These are phyloP conservation scores for Trichosanthes truncata DNA, from an alignment of 306 rosid species.

Conservation along the genomic window DNA sequence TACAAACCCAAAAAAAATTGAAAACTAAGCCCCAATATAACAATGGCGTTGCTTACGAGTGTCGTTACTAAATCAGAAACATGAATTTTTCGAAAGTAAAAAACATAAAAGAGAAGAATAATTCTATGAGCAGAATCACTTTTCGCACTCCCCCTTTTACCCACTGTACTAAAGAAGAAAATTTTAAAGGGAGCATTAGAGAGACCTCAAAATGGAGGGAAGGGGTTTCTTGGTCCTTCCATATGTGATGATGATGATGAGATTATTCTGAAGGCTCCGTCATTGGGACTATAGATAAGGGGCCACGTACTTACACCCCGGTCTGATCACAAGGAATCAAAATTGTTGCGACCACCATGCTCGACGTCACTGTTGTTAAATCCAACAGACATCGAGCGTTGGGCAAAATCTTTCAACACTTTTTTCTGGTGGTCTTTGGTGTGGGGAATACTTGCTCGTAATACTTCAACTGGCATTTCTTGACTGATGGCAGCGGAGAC, in stretches of 20 bases:
- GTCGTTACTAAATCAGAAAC: background rate
- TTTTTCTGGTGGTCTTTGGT: constrained; percentile 72
- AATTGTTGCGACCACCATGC: constrained; percentile 32
- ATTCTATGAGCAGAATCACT: background rate
- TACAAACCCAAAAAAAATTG: background rate
- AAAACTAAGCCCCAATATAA: background rate
- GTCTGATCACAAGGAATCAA: constrained; percentile 47
- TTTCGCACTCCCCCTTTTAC: background rate
- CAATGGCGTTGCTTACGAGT: background rate
- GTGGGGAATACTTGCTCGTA: constrained; percentile 94
- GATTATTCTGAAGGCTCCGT: constrained; percentile 11
- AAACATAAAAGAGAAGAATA: background rate
- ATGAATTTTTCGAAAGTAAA: background rate
- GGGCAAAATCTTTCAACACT: constrained; percentile 62
- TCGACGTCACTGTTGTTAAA: constrained; percentile 40
- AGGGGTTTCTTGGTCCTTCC: constrained; percentile 12
- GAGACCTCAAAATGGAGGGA: constrained; percentile 13
- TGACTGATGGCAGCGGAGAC: constrained; percentile 52
- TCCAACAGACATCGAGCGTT: constrained; percentile 71
- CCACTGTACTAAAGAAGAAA: background rate
- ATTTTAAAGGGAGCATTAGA: background rate
- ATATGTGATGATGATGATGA: constrained; percentile 10
- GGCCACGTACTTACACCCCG: background rate
- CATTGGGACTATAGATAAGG: constrained; percentile 9
- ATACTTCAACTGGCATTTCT: constrained; percentile 96